phyloP scores from a whole-genome alignment of 768 basidiomycete species.

The Hemileccinum rubropunctum region DNA sequence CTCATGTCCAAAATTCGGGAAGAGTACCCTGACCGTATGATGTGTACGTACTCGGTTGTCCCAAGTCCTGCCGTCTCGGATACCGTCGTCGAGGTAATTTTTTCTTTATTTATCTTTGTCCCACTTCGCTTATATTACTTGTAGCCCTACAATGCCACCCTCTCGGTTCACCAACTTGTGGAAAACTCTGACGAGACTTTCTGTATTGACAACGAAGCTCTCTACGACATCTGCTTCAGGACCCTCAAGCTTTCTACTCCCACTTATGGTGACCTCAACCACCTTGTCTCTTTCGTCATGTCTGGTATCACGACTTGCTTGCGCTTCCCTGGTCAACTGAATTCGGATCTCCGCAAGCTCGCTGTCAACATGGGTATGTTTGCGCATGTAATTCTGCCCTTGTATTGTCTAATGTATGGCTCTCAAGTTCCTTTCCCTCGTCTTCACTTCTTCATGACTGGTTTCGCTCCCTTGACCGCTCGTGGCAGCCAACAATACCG shows the following conservation, averaged over 20 bases:
- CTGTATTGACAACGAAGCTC: conserved; percentile 99
- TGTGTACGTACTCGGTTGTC: conserved; percentile 99
- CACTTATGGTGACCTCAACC: conserved; percentile 97
- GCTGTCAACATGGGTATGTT: conserved; percentile 98
- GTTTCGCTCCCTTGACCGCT: conserved; percentile 92
- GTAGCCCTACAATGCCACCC: conserved; percentile 96
- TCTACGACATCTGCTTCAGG: conserved; percentile 99
- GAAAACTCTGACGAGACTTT: conserved; percentile 99
- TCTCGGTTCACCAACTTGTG: conserved; percentile 97
- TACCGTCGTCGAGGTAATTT: conserved; percentile 88
- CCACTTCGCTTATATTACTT: not conserved
- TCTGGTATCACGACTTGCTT: conserved; percentile 97
- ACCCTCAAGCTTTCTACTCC: conserved; percentile 95
- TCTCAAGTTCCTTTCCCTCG: conserved; percentile 89
- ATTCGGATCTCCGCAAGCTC: conserved; percentile 96
- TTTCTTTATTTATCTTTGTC: not conserved
- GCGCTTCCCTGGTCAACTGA: conserved; percentile 99
- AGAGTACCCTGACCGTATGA: conserved; percentile 99
- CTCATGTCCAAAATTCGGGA: conserved; percentile 99
- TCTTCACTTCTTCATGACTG: conserved; percentile 99
- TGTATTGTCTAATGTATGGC: conserved; percentile 1
- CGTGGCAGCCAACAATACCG: conserved; percentile 95
- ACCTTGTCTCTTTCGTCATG: conserved; percentile 97
- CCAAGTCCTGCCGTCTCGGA: conserved; percentile 97
- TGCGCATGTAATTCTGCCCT: not conserved